Conservation (phyloP, 2,329 filamentous ascomycete genomes). For the Clonostachys sp. region DNA sequence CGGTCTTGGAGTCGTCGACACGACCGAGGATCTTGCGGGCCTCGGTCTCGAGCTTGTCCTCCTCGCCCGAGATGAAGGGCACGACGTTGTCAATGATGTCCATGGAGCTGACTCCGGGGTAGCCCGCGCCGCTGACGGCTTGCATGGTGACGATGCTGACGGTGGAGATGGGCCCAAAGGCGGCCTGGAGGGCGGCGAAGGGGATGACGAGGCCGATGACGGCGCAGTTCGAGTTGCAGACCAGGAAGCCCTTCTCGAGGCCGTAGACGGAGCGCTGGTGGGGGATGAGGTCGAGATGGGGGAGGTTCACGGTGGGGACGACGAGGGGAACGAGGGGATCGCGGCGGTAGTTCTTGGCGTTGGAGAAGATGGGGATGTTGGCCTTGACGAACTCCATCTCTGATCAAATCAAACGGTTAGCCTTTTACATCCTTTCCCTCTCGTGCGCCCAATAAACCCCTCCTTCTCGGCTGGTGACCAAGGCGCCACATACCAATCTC, state of each 20-base stretch:
- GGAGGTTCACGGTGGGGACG: conserved; percentile 89
- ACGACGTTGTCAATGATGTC: conserved; percentile 96
- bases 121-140: conserved; percentile 88
- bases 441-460: not conserved
- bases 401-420: not conserved
- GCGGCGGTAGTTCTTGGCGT: conserved; percentile 94
- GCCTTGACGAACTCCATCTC: conserved; percentile 89
- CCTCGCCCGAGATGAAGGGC: conserved; percentile 87
- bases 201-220: conserved; percentile 96
- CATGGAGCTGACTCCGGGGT: conserved; percentile 87
- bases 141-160: conserved; percentile 88
- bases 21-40: conserved; percentile 88
- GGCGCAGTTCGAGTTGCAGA: conserved; percentile 98
- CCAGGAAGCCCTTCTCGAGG: conserved; percentile 81
- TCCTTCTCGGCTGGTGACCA: not conserved
- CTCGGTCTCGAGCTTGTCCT: conserved; percentile 94
- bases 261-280: conserved; percentile 73
- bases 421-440: not conserved
- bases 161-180: conserved; percentile 76
- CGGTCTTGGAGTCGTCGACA: conserved; percentile 66
- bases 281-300: conserved; percentile 83
- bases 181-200: conserved; percentile 81
- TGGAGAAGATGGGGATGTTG: conserved; percentile 90
- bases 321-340: conserved; percentile 88
- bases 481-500: conserved; percentile 70